These are phyloP conservation scores for Yamadazyma aaseri DNA, from an alignment of 1,139 yeast genomes.

Conservation along the genomic window DNA sequence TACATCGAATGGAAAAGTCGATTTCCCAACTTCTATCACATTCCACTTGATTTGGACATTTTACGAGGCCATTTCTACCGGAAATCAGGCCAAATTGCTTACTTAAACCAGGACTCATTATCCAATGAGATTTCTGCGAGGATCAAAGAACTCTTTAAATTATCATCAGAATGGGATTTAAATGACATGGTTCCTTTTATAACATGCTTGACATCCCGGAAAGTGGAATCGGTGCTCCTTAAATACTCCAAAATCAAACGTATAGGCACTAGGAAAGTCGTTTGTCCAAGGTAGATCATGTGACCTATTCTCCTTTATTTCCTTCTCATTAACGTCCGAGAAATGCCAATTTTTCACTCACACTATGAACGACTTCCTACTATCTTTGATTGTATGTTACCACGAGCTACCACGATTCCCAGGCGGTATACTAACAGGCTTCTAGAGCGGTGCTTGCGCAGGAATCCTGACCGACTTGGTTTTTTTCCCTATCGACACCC, in stretches of 20 bases:
- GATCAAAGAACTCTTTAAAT: slow-evolving; percentile 58
- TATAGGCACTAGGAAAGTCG: slow-evolving; percentile 44
- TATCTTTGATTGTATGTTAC: slow-evolving; percentile 17
- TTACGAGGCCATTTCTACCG: slow-evolving; percentile 56
- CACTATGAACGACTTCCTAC: slow-evolving; percentile 10
- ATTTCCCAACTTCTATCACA: slow-evolving; percentile 63
- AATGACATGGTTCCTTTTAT: slow-evolving; percentile 74
- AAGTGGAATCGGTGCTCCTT: slow-evolving; percentile 68
- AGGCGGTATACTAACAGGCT: slow-evolving; percentile 15
- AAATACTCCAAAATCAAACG: slow-evolving; percentile 72
- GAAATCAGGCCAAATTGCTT: slow-evolving; percentile 50
- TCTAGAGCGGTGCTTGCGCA: slow-evolving; percentile 87
- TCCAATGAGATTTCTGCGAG: slow-evolving; percentile 54
- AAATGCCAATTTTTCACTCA: no score
- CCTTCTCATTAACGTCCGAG: no score
- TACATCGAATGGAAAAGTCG: slow-evolving; percentile 61
- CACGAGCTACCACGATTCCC: background rate
- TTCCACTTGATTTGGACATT: slow-evolving; percentile 51
- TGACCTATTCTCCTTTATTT: no score
- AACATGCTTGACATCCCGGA: slow-evolving; percentile 49
- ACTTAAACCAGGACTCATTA: slow-evolving; percentile 47
- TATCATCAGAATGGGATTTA: slow-evolving; percentile 67
- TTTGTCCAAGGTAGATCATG: slow-evolving; percentile 11
- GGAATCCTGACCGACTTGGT: slow-evolving; percentile 94
- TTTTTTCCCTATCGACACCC: slow-evolving; percentile 93